These are phyloP conservation scores for Talaromyces albobiverticillius DNA, from an alignment of 2,329 filamentous ascomycete species.

Conservation along the genomic window DNA sequence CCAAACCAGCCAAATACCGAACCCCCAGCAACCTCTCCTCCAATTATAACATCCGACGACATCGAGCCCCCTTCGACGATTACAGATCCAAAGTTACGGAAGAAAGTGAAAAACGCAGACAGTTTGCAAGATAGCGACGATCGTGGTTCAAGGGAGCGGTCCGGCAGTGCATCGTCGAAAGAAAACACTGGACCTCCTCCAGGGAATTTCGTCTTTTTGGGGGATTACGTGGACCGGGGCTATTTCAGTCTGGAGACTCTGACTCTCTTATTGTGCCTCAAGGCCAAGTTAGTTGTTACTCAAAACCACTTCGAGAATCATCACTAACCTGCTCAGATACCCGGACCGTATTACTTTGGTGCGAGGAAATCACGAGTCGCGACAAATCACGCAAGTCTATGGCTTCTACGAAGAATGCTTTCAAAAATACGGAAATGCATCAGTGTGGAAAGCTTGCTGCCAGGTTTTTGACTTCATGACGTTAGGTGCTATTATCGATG, in stretches of 20 bases:
- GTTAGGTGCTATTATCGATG: constrained; percentile 70
- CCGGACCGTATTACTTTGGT: constrained; percentile 71
- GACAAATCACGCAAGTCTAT: constrained; percentile 75
- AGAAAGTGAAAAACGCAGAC: constrained; percentile 66
- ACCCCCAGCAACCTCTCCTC: constrained; percentile 64
- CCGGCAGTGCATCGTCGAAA: constrained; percentile 27
- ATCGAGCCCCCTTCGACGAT: constrained; percentile 89
- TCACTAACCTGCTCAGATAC: constrained; percentile 50
- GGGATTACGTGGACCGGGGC: constrained; percentile 71
- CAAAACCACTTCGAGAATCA: constrained; percentile 1
- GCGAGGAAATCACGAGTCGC: constrained; percentile 72
- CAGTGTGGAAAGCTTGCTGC: constrained; percentile 76
- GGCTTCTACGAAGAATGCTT: constrained; percentile 77
- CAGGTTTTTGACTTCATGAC: constrained; percentile 77
- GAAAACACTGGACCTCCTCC: constrained; percentile 45
- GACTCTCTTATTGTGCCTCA: constrained; percentile 68
- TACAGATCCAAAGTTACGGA: constrained; percentile 79
- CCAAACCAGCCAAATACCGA: constrained; percentile 75
- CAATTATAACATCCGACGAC: constrained; percentile 82
- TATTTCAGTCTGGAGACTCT: constrained; percentile 74
- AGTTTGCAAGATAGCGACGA: constrained; percentile 27
- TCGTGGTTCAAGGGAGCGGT: constrained; percentile 26
- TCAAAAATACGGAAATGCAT: constrained; percentile 73
- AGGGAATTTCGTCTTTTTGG: constrained; percentile 70
- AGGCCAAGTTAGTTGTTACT: constrained; percentile 59